A percentile compares a stretch with the other conserved stretches of the same genome.
Conservation (phyloP, 1,284 basidiomycete genomes). For the Pterula multifida region DNA sequence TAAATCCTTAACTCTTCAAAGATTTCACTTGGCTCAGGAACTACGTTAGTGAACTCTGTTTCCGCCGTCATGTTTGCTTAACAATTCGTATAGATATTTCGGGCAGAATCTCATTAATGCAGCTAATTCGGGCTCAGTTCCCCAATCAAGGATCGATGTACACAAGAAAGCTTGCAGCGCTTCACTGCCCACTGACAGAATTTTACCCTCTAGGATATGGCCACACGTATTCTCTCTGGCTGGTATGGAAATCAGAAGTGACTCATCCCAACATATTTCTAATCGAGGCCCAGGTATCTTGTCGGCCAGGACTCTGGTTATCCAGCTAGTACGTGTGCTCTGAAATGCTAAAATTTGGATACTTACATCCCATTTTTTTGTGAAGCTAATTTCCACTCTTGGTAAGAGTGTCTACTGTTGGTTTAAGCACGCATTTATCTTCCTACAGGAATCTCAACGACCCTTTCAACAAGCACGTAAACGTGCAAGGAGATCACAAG, state of each 20-base stretch:
- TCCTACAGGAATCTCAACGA: conserved; percentile 18
- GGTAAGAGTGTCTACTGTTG: background rate
- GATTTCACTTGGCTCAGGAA: conserved; percentile 23
- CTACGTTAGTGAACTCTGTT: conserved; percentile 13
- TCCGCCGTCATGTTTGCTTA: background rate
- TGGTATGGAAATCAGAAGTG: conserved; percentile 24
- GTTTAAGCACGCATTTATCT: conserved; percentile 16
- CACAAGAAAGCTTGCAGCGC: conserved; percentile 7
- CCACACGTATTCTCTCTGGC: conserved; percentile 47
- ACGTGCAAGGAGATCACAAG: conserved; percentile 57
- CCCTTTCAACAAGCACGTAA: conserved; percentile 18
- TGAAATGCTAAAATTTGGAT: background rate
- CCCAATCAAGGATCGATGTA: conserved; percentile 36
- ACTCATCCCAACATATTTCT: background rate
- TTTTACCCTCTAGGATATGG: conserved; percentile 35
- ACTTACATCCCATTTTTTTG: background rate
- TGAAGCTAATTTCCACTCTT: background rate
- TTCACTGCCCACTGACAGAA: conserved; percentile 7
- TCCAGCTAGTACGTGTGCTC: conserved; percentile 22
- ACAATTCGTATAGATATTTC: conserved; percentile 28
- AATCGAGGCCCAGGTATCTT: conserved; percentile 28
- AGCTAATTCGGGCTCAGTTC: conserved; percentile 41
- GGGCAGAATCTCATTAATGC: conserved; percentile 35
- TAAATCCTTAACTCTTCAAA: background rate
- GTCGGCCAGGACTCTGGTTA: conserved; percentile 48